Evolutionary conservation across 345 rosid species (phyloP).

Genomic region (Cardiospermum halicacabum): DNA sequence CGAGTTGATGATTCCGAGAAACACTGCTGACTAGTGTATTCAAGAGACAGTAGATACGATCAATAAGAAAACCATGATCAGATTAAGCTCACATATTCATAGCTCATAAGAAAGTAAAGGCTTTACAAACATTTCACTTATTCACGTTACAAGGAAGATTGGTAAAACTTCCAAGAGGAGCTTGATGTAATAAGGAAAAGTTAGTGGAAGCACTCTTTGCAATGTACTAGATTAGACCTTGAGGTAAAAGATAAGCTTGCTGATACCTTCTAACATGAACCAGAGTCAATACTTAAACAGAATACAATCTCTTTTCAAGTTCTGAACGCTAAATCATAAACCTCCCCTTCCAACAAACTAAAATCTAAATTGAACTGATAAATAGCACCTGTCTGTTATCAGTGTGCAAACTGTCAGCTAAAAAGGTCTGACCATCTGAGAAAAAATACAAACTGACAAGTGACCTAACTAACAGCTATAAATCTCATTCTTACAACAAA

Average conservation of each 20-base stretch:
- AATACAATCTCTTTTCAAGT: too few relatives aligned
- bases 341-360: too few relatives aligned
- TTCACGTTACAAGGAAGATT: neutral
- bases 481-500: too few relatives aligned
- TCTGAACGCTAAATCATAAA: too few relatives aligned
- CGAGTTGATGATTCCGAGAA: constrained; percentile 87
- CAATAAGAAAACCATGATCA: constrained; percentile 9
- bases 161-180: neutral
- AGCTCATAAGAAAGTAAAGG: neutral
- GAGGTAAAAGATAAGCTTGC: neutral
- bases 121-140: neutral
- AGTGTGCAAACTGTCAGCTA: too few relatives aligned
- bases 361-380: too few relatives aligned
- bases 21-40: constrained; percentile 76
- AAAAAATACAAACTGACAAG: too few relatives aligned
- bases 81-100: neutral
- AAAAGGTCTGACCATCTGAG: too few relatives aligned
- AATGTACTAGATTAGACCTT: neutral
- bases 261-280: neutral
- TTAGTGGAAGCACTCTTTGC: neutral
- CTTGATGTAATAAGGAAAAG: neutral
- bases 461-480: too few relatives aligned
- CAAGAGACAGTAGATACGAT: constrained; percentile 17
- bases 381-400: too few relatives aligned
- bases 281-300: neutral